phyloP scores from a whole-genome alignment of 1,284 basidiomycete genomes.

The Apiotrichum veenhuisii region DNA sequence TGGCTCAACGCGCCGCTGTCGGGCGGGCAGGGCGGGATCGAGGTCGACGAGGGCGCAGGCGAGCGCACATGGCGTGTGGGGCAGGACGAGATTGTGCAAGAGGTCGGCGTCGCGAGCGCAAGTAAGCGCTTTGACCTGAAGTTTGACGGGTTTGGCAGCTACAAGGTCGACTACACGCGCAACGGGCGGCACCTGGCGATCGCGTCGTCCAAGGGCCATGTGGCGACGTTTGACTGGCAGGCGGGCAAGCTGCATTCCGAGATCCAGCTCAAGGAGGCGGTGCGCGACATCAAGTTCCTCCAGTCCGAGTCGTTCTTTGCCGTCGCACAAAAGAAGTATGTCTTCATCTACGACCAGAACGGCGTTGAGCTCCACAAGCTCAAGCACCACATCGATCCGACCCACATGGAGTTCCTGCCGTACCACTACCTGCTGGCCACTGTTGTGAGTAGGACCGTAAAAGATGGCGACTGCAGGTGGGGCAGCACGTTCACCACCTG shows the following conservation, averaged over 20 bases:
- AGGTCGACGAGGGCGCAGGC: slow-evolving; percentile 44
- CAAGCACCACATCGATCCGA: slow-evolving; percentile 77
- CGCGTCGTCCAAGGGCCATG: slow-evolving; percentile 75
- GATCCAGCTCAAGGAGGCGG: slow-evolving; percentile 81
- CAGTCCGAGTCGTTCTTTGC: slow-evolving; percentile 92
- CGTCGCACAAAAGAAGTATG: slow-evolving; percentile 94
- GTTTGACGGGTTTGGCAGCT: slow-evolving; percentile 71
- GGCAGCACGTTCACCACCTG: too few species aligned
- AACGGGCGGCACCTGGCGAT: slow-evolving; percentile 90
- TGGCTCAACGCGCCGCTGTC: slow-evolving; percentile 41
- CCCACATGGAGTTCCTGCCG: slow-evolving; percentile 84
- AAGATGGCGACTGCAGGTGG: too few species aligned
- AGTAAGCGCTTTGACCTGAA: slow-evolving; percentile 73
- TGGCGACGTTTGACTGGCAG: slow-evolving; percentile 95
- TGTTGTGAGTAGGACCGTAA: slow-evolving; percentile 62
- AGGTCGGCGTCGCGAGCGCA: slow-evolving; percentile 69
- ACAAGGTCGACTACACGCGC: slow-evolving; percentile 71
- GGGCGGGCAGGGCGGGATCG: slow-evolving; percentile 42
- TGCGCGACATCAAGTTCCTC: slow-evolving; percentile 87
- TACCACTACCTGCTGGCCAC: slow-evolving; percentile 93
- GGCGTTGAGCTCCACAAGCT: slow-evolving; percentile 83
- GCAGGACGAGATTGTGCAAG: slow-evolving; percentile 70
- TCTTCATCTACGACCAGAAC: slow-evolving; percentile 91
- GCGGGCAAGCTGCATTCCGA: slow-evolving; percentile 82
- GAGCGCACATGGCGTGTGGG: slow-evolving; percentile 85